Base-by-base conservation (phyloP, 257 asterid genomes). In the Paulownia fortunei region DNA sequence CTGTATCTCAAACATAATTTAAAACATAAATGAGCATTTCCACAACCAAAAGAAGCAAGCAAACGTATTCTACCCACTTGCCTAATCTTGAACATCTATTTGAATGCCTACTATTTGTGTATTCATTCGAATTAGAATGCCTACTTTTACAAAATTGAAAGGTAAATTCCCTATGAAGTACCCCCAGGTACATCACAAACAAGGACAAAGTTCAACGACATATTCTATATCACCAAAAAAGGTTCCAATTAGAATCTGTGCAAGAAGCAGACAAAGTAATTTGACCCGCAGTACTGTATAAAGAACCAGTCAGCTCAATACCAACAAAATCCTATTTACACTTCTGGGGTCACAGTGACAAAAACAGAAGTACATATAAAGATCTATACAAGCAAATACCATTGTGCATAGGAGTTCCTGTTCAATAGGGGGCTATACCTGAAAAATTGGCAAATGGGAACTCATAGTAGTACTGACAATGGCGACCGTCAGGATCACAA, bases 401-500 rank as follows among this genome's bases (percentile, higher is more conserved):
- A 12, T 15, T 6, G 6, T 47, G 19, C n/a, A 21, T 66, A 8
- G 1, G 37, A 10, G 49, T 42, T 39, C 37, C 6, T 44, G 60
- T 24, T 44, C 60, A 41, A 39, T 19, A 19, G 21, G 19, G 49
- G 27, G 19, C 6, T 30, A 19, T 78, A 85, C 89, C 85, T 60
- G 80, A 49, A 58, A 82, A 41, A 12, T 62, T 80, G 76, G 81
- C 8, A 8, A 84, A 81, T 0, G 97, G 97, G 76, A 77, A 82
- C 56, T 94, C 98, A 4, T 39, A 36, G 75, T 88, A 94, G 84
- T 87, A 92, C 70, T 92, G 93, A 67, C 97, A 94, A 68, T 92
- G 97, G 26, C 98, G 98, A 44, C 98, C 98, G 19, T 92, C 92
- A 0, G 92, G 87, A 72, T 92, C 98, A 47, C 84, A 79, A 54